phyloP scores from a whole-genome alignment of 768 basidiomycete genomes.

The Tulasnella sp. region DNA sequence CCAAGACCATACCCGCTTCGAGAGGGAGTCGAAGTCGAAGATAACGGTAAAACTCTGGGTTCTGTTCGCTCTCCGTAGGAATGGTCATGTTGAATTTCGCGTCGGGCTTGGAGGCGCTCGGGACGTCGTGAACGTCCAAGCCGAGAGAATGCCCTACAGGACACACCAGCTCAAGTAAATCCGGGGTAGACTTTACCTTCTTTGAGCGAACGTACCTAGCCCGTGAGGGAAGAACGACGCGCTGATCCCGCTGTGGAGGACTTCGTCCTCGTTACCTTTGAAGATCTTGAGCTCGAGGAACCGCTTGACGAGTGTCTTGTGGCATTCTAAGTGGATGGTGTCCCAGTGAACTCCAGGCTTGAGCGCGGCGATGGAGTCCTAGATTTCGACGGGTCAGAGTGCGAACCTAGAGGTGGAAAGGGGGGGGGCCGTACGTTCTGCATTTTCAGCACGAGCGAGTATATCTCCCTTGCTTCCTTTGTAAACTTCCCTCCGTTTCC shows the following conservation, averaged over 20 bases:
- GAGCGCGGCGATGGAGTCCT: conserved; percentile 60
- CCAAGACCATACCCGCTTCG: conserved; percentile 73
- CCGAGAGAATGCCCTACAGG: conserved; percentile 77
- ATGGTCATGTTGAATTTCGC: conserved; percentile 33
- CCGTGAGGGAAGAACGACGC: conserved; percentile 94
- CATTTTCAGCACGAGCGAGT: conserved; percentile 82
- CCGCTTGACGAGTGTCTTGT: conserved; percentile 66
- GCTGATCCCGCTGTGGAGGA: conserved; percentile 65
- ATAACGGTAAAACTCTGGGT: conserved; percentile 65
- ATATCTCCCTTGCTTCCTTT: conserved; percentile 66
- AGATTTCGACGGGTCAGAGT: not conserved
- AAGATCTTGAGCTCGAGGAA: conserved; percentile 83
- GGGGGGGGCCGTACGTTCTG: conserved; percentile 46
- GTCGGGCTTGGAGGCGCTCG: conserved; percentile 66
- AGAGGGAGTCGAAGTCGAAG: conserved; percentile 68
- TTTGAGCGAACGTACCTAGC: conserved; percentile 23
- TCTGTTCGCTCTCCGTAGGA: conserved; percentile 25
- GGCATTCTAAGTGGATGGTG: conserved; percentile 69
- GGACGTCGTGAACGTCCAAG: conserved; percentile 89
- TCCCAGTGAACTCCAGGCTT: conserved; percentile 87
- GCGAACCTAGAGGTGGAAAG: not conserved
- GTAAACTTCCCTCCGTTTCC: conserved; percentile 90
- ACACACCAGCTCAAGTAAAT: not conserved
- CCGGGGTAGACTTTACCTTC: no score
- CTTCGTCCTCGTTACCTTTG: conserved; percentile 56